Base-by-base conservation (phyloP, 176 grass and related monocot species). In the Raddia guianensis region DNA sequence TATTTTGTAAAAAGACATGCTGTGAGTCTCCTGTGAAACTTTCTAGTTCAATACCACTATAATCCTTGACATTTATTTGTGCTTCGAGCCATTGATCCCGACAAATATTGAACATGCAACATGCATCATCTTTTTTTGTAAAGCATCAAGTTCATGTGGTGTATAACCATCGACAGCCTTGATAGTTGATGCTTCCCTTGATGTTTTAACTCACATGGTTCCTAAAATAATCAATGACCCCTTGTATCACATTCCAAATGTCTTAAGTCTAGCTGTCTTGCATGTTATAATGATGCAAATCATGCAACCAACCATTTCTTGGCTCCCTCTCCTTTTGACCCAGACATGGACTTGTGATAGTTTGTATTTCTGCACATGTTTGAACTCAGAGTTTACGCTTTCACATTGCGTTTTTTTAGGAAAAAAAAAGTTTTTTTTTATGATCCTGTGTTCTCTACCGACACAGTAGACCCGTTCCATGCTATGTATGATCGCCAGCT, bases 271-370 rank as follows among this genome's bases (percentile, higher is more conserved):
- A 89, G 58, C 77, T 85, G 87, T 42, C 77, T 34, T 81, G 66
- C 77, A 80, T 72, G 78, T 44, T 52, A 69, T 58, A 77, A 82
- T 89, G 78, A 86, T 82, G 60, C 52, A 52, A 77, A 82, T 89
- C 73, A 86, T 82, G 60, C 52, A 52, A 81, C 11, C 70, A 72
- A 42, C 82, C 68, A 58, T 44, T 56, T 81, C 14, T 63, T 76
- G 53, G 59, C 35, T 77, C 69, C 66, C 12, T 80, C 63, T 50
- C 48, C 77, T 68, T 84, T 85, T 76, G 56, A 85, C 72, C 70
- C 65, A 51, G 15, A 19, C 42, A 85, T 75, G 65, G 57, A 76
- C 32, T 81, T 35, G 14, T 42, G 49, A 88, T 73, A 33, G 68
- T 34, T 8, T 81, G 11, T 70, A 68, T 34, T 8, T 81, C 14